Base-by-base conservation (phyloP, 352 stramenopile genomes). In the Phytophthora citrophthora region DNA sequence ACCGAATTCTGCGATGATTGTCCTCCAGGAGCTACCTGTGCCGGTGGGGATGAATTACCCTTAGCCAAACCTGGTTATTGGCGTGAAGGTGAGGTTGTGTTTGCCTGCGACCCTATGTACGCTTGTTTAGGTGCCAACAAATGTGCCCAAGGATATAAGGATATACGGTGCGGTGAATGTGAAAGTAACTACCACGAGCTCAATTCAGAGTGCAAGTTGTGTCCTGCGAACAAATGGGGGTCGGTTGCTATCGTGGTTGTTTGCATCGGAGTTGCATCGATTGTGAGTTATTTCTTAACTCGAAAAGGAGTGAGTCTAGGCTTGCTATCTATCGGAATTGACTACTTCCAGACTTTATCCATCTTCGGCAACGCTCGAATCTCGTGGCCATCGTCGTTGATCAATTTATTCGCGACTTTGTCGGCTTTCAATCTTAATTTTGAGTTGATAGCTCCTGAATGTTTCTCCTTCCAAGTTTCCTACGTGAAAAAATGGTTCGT, bases 341-440 rank as follows among this genome's bases (percentile, higher is more conserved):
- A 96, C 61, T 96, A 94, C 79, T 84, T 94, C 38, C 88, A 96
- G 69, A 91, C 93, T 16, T 64, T 96, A 1, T 83, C 84, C 8
- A 88, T 96, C 43, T 94, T 96, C 44, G 83, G 81, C 6, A 82
- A 82, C 45, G 76, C 86, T 5, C 76, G 77, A 4, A 79, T 95
- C 47, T 55, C 74, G 13, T 96, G 89, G 89, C 89, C 89, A 8
- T 23, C 60, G 40, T 60, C 71, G 12, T 36, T 96, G 11, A 70
- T 89, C n/a, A 71, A 67, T 11, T 65, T 94, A 8, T 93, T 90
- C 53, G 77, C 79, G 5, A 83, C 78, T 12, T 59, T 95, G 26
- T 88, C 77, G 18, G 80, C 86, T 7, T 93, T 95, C 70, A 95
- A 93, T 34, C 67, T 96, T 34, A 94, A 96, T 51, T 34, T 96